Evolutionary conservation across 1,284 basidiomycete species (phyloP), one percentile per base, ranked within the genome.

Genomic region (Porphyrellus sp.): DNA sequence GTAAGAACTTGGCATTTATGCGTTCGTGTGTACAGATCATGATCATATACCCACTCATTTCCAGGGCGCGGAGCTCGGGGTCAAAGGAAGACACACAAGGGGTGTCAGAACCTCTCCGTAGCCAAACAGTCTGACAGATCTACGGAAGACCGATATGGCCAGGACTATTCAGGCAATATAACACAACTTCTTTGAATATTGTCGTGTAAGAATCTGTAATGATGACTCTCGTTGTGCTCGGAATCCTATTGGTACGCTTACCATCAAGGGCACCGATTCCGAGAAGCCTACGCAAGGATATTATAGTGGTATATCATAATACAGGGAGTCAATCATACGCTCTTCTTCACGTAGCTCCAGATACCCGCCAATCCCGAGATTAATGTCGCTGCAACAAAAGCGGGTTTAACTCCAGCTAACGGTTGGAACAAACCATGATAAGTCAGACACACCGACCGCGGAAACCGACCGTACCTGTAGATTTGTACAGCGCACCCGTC

Each of bases 291-390:
- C 69, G 70, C 74, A 70, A 71, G 68, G 67, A 69, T 61, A 75
- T 78, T 77, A 77, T 76, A 70, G 70, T 73, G 63, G 57, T 74
- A 71, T 77, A 65, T 72, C 67, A 39, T 72, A 77, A 66, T 81
- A 80, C 74, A 77, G 69, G 58, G 63, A 69, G 64, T 67, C 68
- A 43, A 58, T 77, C 73, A 80, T 75, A 90, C 79, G 68, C 77
- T 84, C 72, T 81, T 86, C 81, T 97, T 97, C 72, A 92, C 82
- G 74, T 85, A 86, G 73, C 92, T 93, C 94, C 95, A 98, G 54
- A 86, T 74, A 53, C 93, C 93, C 57, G 93, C 94, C 64, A 86
- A 77, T 58, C 83, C 89, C 62, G 94, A 93, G 75, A 95, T 89
- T 63, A 98, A 74, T 50, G 87, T 86, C 50, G 91, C 93, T 58